These are phyloP conservation scores for Podaxis pistillaris DNA, from an alignment of 768 basidiomycete species.

Conservation along the genomic window DNA sequence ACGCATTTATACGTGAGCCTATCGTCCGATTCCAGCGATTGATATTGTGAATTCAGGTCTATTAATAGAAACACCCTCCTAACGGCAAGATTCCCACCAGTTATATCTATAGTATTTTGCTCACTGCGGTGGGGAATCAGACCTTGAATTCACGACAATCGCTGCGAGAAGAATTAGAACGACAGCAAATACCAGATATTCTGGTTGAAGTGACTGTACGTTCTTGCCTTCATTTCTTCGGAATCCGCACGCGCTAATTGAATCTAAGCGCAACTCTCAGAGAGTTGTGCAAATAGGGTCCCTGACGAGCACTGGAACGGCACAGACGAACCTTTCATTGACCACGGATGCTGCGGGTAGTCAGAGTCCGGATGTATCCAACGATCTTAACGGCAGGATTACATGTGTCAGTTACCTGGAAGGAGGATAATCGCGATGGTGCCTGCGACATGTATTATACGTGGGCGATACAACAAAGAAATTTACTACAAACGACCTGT, in stretches of 20 bases:
- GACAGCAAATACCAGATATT: slow-evolving; percentile 20
- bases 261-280: neutral
- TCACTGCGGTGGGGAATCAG: slow-evolving; percentile 8
- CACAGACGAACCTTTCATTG: neutral
- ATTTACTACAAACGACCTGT: too few species aligned
- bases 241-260: neutral
- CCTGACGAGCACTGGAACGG: neutral
- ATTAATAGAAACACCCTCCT: slow-evolving; percentile 25
- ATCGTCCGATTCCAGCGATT: neutral
- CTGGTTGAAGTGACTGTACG: slow-evolving; percentile 8
- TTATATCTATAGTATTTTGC: neutral
- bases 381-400: too few species aligned
- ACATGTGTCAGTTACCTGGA: neutral
- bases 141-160: slow-evolving; percentile 27
- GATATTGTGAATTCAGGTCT: neutral
- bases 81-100: slow-evolving; percentile 15
- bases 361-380: too few species aligned
- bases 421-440: neutral
- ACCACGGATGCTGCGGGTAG: neutral
- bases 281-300: neutral
- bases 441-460: neutral
- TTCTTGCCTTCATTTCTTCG: neutral
- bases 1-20: slow-evolving; percentile 28
- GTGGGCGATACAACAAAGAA: too few species aligned
- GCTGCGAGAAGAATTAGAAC: slow-evolving; percentile 23